Conservation (phyloP, 2,329 filamentous ascomycete species). For the Chrysoporthe cubensis region DNA sequence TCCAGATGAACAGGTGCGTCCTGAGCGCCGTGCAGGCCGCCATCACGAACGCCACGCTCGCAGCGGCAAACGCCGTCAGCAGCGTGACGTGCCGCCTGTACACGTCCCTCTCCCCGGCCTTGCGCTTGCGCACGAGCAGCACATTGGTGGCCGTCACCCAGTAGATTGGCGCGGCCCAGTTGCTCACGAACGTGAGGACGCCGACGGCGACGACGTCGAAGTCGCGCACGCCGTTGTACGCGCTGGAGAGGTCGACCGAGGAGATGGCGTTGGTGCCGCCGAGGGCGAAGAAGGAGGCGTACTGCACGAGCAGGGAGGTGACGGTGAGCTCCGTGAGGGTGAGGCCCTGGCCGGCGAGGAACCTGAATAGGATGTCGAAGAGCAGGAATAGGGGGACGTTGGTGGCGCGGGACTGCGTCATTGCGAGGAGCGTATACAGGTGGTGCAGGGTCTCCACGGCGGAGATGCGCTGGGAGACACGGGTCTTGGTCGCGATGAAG, state of each 20-base stretch:
- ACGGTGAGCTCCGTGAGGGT: conserved; percentile 64
- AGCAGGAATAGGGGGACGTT: conserved; percentile 86
- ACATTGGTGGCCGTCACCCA: conserved; percentile 73
- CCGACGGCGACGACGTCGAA: conserved; percentile 86
- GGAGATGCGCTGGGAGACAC: conserved; percentile 34
- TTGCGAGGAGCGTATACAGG: conserved; percentile 75
- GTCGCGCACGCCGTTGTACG: conserved; percentile 85
- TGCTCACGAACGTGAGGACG: conserved; percentile 80
- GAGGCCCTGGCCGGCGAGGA: conserved; percentile 52
- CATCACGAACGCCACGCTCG: conserved; percentile 77
- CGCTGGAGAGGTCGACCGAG: conserved; percentile 90
- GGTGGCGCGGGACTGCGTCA: conserved; percentile 83
- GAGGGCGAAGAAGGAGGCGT: conserved; percentile 84
- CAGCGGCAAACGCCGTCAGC: conserved; percentile 72
- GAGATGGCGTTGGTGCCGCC: conserved; percentile 95
- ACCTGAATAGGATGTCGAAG: conserved; percentile 63
- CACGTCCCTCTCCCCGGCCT: conserved; percentile 34
- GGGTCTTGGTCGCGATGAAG: conserved; percentile 38
- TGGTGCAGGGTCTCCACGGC: conserved; percentile 63
- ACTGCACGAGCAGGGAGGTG: conserved; percentile 76
- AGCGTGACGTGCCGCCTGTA: conserved; percentile 60
- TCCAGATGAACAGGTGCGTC: conserved; percentile 97
- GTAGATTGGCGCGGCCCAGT: conserved; percentile 91
- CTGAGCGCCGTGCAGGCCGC: conserved; percentile 80
- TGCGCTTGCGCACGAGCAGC: conserved; percentile 53